Evolutionary conservation across 164 flowering plant genomes (phyloP), one percentile per base, ranked within the genome.

Genomic region (Tetracentron sinense): DNA sequence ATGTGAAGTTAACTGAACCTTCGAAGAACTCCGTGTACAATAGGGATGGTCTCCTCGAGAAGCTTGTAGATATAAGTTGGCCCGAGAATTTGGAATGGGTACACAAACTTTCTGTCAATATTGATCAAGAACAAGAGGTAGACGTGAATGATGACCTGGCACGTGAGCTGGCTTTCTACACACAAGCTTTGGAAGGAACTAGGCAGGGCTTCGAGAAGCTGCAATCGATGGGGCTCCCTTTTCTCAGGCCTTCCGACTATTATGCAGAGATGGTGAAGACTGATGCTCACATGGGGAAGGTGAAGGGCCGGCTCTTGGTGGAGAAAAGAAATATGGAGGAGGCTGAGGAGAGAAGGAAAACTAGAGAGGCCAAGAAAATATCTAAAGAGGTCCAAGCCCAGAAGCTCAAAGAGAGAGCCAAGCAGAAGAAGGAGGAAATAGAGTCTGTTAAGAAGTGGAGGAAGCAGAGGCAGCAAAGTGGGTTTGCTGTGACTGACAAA

Each of bases 371-470:
- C 7, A 90, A 90, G 85, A 82, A 65, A 60, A 72, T 93, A 7
- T 75, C 97, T 2, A 93, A 90, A 52, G 92, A 88, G 77, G 80
- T 87, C 30, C 97, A 93, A 64, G 81, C 88, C 2, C 83, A 85
- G 80, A 93, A 90, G 70, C 69, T 61, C 35, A 93, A 87, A 47
- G 98, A 93, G 74, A 82, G 90, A 66, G 79, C 92, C 29, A 84
- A 86, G 76, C 87, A 84, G 77, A 88, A 92, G 74, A 90, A 87
- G 59, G 78, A 83, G 0, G 92, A 83, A 58, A 85, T 90, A 8
- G 96, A 92, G 60, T 74, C 93, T 29, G 98, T 90, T 49, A 88
- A 88, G 84, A 88, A 88, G 63, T 92, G 96, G 98, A 85, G 96
- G 78, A 92, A 90, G 72, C 89, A 90, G 72, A 88, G 98, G 77